Percentiles rank a stretch among this genome's conserved stretches.
Evolutionary conservation across 768 basidiomycete genomes (phyloP).

Genomic region (Russula virescens): DNA sequence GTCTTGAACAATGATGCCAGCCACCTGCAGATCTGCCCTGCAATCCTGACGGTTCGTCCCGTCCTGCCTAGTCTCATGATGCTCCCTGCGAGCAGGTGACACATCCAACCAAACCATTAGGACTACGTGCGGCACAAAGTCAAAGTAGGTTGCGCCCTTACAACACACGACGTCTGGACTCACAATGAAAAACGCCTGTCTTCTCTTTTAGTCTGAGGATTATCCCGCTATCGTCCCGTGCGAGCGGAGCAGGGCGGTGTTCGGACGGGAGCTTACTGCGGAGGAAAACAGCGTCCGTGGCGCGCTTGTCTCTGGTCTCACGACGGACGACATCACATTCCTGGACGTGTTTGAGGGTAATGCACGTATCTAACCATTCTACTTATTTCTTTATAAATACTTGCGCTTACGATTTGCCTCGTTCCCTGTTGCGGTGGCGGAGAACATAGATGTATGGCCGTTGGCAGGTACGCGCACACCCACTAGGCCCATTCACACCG

Average conservation of each 20-base stretch:
- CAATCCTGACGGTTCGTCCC: conserved; percentile 60
- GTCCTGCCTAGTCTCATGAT: background rate
- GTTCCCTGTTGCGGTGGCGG: background rate
- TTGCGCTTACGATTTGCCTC: background rate
- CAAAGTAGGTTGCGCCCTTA: conserved; percentile 38
- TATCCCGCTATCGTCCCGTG: conserved; percentile 81
- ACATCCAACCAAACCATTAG: conserved; percentile 32
- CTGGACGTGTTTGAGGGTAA: conserved; percentile 82
- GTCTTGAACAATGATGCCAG: conserved; percentile 68
- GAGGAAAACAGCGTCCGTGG: conserved; percentile 75
- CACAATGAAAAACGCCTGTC: too few species aligned
- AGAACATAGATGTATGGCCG: conserved; percentile 58
- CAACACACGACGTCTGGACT: background rate
- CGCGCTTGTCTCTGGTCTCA: conserved; percentile 70
- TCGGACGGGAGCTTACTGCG: conserved; percentile 39
- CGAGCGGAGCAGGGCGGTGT: conserved; percentile 36
- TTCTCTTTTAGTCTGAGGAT: conserved; percentile 46
- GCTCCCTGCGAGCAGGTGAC: background rate
- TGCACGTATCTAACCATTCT: conserved; percentile 37
- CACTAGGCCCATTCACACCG: conserved; percentile 41
- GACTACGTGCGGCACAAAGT: conserved; percentile 79
- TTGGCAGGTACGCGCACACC: conserved; percentile 46
- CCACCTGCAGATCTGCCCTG: conserved; percentile 63
- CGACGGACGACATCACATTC: conserved; percentile 50
- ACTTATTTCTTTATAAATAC: background rate